Evolutionary conservation across 1,284 basidiomycete genomes (phyloP).

Genomic region (Boletus semigastroideus): DNA sequence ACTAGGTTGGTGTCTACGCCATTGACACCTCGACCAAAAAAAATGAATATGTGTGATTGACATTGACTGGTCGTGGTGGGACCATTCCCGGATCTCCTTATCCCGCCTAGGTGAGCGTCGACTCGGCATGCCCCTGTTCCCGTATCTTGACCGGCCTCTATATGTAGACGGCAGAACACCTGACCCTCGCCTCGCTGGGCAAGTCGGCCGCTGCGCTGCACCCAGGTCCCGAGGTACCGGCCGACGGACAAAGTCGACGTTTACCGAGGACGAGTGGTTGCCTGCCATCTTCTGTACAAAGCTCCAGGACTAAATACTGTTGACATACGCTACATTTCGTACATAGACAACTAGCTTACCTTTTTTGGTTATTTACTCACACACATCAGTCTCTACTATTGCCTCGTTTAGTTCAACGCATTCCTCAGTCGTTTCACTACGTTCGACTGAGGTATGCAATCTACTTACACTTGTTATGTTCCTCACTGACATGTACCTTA

Average conservation of each 20-base stretch:
- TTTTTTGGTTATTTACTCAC: no score
- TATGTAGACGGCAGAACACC: conserved; percentile 90
- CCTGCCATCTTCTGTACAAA: conserved; percentile 83
- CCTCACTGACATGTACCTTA: no score
- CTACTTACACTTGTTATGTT: no score
- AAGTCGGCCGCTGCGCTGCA: conserved; percentile 41
- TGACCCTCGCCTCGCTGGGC: conserved; percentile 76
- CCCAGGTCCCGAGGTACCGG: conserved; percentile 40
- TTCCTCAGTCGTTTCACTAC: no score
- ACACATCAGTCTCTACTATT: no score
- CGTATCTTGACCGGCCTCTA: not conserved
- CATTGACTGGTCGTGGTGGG: conserved; percentile 49
- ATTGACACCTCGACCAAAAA: no score
- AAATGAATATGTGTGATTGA: not conserved
- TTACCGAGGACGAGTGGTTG: conserved; percentile 81
- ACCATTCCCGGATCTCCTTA: conserved; percentile 83
- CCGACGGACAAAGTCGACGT: conserved; percentile 79
- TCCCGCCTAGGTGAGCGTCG: conserved; percentile 79
- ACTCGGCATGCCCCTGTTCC: not conserved
- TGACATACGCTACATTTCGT: no score
- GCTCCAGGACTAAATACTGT: conserved; percentile 89
- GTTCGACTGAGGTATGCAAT: no score
- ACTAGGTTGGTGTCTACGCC: conserved; percentile 48
- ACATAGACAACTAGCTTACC: no score
- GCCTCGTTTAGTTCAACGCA: no score